Percentiles rank a stretch among this genome's conserved stretches.
Evolutionary conservation across 2,329 filamentous ascomycete species (phyloP).

Genomic region (Zasmidium citrigriseum): DNA sequence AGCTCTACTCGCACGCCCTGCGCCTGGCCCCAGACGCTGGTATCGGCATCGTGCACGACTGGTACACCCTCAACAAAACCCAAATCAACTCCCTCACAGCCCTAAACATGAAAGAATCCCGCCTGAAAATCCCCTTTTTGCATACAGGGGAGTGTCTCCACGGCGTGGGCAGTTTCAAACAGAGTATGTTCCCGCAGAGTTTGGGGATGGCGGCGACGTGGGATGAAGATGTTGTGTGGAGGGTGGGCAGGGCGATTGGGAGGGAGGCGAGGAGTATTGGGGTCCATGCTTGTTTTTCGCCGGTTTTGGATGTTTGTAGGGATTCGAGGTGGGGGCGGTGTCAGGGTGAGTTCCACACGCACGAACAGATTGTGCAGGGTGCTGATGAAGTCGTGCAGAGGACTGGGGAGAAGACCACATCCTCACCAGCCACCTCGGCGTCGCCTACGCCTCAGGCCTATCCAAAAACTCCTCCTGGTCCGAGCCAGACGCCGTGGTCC

Average conservation of each 20-base stretch:
- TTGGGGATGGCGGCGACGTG: slow-evolving; percentile 15
- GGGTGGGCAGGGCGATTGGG: slow-evolving; percentile 16
- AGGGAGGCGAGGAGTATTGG: slow-evolving; percentile 19
- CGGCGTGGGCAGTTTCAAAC: slow-evolving; percentile 19
- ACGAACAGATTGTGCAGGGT: background rate
- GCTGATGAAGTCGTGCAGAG: slow-evolving; percentile 6
- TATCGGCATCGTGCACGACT: slow-evolving; percentile 20
- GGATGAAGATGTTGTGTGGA: slow-evolving; percentile 13
- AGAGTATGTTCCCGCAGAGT: slow-evolving; percentile 22
- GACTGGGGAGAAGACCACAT: slow-evolving; percentile 23
- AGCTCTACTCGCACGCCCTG: slow-evolving; percentile 19
- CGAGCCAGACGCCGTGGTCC: slow-evolving; percentile 16
- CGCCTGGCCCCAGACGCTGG: slow-evolving; percentile 17
- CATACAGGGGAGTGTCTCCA: slow-evolving; percentile 20
- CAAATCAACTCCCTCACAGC: slow-evolving; percentile 2
- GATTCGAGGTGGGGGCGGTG: slow-evolving; percentile 21
- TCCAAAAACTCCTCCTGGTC: slow-evolving; percentile 17
- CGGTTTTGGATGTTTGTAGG: slow-evolving; percentile 18
- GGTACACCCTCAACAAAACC: slow-evolving; percentile 7
- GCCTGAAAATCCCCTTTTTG: slow-evolving; percentile 20
- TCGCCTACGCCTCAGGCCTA: slow-evolving; percentile 17
- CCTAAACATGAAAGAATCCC: slow-evolving; percentile 15
- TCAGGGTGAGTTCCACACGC: slow-evolving; percentile 8
- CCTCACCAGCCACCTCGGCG: slow-evolving; percentile 19
- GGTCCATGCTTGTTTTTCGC: slow-evolving; percentile 18